Evolutionary conservation across 2,329 filamentous ascomycete genomes (phyloP), one percentile per base, ranked within the genome.

Genomic region (Nannizziopsis arthrosporioides): DNA sequence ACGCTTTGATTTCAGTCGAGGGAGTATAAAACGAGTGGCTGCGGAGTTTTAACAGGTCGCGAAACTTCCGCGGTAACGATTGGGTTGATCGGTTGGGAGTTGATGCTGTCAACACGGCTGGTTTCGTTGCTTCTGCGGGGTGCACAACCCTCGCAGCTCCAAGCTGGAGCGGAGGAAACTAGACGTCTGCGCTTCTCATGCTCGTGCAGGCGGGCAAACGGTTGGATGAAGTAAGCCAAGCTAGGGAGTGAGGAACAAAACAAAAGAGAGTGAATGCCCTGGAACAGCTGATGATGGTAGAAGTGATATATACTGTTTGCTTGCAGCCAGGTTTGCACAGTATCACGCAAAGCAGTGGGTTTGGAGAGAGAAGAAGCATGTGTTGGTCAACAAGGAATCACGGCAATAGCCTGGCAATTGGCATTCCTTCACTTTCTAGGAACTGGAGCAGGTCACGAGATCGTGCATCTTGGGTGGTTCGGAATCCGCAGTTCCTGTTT

Each of bases 101-200:
- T 10, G 8, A 31, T 19, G 11, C 3, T 30, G 1, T 31, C 22
- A 15, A 38, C 31, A 38, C 35, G 19, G 22, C 22, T 19, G 35
- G 14, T 14, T 44, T 17, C 60, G 54, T 56, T 56, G 56, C 58
- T 51, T 48, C 56, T 61, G 50, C 50, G 53, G 55, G 51, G 56
- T 62, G 57, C 53, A 35, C 32, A 50, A 39, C 48, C 52, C 55
- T 57, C 49, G 47, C 54, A 59, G 57, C 61, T 61, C 56, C 58
- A 44, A 53, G 51, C 51, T 53, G 53, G 56, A 56, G 56, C 54
- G 55, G 49, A 54, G 51, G 55, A 55, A 48, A 48, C 57, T 53
- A 58, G 51, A 49, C 52, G 48, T 57, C 54, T 53, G 55, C 49
- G 49, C 56, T 44, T 51, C 53, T 49, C 59, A 61, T 60, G 47